These are phyloP conservation scores for Triangularia verruculosa DNA, from an alignment of 2,329 filamentous ascomycete genomes.

Conservation along the genomic window DNA sequence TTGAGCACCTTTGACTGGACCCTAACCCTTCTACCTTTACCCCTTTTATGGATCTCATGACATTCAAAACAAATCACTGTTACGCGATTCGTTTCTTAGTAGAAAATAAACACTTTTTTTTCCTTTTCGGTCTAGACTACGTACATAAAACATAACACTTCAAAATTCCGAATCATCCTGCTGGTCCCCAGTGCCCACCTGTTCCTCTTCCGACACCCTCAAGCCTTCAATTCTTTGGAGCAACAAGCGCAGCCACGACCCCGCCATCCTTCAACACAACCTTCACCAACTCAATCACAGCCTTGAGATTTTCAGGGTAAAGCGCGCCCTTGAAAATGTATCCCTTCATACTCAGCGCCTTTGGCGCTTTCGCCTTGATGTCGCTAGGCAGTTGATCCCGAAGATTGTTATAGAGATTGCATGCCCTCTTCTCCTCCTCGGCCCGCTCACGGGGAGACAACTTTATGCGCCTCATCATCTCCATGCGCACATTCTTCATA, in stretches of 20 bases:
- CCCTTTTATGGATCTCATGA: not conserved
- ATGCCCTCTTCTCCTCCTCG: not conserved
- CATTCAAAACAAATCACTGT: no score
- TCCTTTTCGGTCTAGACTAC: no score
- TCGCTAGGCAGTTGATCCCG: not conserved
- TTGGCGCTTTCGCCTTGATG: not conserved
- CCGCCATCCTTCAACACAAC: not conserved
- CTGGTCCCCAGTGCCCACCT: not conserved
- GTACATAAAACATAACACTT: no score
- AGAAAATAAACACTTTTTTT: no score
- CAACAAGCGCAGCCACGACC: not conserved
- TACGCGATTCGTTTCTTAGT: no score
- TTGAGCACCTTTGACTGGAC: not conserved
- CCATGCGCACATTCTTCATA: not conserved
- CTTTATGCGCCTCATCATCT: not conserved
- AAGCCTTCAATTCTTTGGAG: not conserved
- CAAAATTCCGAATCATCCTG: no score
- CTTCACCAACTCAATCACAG: not conserved
- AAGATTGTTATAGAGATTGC: not conserved
- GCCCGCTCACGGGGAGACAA: not conserved
- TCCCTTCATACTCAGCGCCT: not conserved
- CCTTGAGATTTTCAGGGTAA: not conserved
- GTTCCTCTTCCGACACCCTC: not conserved
- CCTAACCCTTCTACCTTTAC: not conserved
- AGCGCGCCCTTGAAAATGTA: not conserved